A percentile compares a stretch with the other conserved stretches of the same genome.
phyloP scores from a whole-genome alignment of 805 yeast genomes.

The Metschnikowia dekortorum region DNA sequence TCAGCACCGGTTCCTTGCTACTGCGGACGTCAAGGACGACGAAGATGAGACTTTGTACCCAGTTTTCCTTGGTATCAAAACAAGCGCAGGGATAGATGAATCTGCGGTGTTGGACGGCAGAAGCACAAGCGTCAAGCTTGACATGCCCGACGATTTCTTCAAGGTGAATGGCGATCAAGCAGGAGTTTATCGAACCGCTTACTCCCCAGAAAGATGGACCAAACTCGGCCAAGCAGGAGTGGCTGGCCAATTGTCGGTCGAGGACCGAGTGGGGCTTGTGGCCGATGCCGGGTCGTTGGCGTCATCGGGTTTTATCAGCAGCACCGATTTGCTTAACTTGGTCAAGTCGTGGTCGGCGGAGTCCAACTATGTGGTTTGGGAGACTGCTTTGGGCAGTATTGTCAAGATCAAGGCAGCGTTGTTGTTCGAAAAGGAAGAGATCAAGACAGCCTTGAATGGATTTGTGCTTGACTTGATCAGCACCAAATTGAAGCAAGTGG shows the following conservation, averaged over 20 bases:
- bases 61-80: constrained; percentile 62
- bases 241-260: constrained; percentile 57
- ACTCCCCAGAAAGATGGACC: constrained; percentile 63
- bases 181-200: constrained; percentile 73
- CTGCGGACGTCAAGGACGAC: constrained; percentile 72
- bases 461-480: constrained; percentile 55
- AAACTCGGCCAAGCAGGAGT: constrained; percentile 61
- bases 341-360: constrained; percentile 59
- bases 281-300: constrained; percentile 77
- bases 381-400: constrained; percentile 49
- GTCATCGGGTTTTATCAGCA: constrained; percentile 62
- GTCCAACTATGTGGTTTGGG: constrained; percentile 65
- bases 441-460: constrained; percentile 44
- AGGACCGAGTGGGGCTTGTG: constrained; percentile 74
- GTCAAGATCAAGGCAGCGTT: constrained; percentile 49
- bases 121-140: constrained; percentile 39
- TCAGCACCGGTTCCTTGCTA: constrained; percentile 70
- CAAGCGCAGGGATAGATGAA: constrained; percentile 57
- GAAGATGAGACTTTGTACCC: constrained; percentile 70
- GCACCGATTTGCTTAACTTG: constrained; percentile 56
- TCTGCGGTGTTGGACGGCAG: constrained; percentile 48
- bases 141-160: constrained; percentile 45
- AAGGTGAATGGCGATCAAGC: constrained; percentile 71
- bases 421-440: constrained; percentile 47
- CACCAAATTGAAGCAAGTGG: constrained; percentile 51